A percentile compares a stretch with the other conserved stretches of the same genome.
Evolutionary conservation across 805 yeast genomes (phyloP).

Genomic region (Candida argentea): DNA sequence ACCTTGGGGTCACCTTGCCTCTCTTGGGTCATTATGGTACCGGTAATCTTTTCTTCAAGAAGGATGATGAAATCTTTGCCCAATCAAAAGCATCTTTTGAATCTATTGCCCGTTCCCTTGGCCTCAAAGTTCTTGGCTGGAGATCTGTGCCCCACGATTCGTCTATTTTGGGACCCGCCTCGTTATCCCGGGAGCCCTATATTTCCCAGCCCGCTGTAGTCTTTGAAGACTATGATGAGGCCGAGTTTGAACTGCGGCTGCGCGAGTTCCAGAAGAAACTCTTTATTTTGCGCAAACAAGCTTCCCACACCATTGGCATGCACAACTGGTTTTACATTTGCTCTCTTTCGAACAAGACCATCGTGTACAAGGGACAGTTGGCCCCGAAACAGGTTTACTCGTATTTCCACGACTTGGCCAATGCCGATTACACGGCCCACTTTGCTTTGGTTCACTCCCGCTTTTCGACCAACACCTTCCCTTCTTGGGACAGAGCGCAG

Average conservation of each 20-base stretch:
- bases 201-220: conserved; percentile 92
- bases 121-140: conserved; percentile 86
- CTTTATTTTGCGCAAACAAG: conserved; percentile 78
- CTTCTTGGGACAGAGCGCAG: conserved; percentile 99
- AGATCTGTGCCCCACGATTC: conserved; percentile 91
- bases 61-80: conserved; percentile 60
- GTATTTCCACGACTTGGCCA: conserved; percentile 86
- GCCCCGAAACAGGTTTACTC: conserved; percentile 94
- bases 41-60: conserved; percentile 90
- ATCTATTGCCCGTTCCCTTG: conserved; percentile 64
- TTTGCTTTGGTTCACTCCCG: conserved; percentile 95
- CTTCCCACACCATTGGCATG: conserved; percentile 83
- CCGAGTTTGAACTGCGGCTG: conserved; percentile 45
- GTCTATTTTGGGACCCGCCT: conserved; percentile 90
- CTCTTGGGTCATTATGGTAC: conserved; percentile 82
- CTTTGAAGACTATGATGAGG: conserved; percentile 30
- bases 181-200: conserved; percentile 84
- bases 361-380: conserved; percentile 95
- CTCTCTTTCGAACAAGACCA: conserved; percentile 78
- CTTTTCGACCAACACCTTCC: conserved; percentile 96
- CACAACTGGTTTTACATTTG: conserved; percentile 98
- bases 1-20: conserved; percentile 61
- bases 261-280: conserved; percentile 72
- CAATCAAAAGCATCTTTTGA: conserved; percentile 73
- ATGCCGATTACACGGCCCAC: conserved; percentile 88